Percentiles rank a stretch among this genome's conserved stretches.
Evolutionary conservation across 2,329 filamentous ascomycete species (phyloP).

Genomic region (Monilinia laxa): DNA sequence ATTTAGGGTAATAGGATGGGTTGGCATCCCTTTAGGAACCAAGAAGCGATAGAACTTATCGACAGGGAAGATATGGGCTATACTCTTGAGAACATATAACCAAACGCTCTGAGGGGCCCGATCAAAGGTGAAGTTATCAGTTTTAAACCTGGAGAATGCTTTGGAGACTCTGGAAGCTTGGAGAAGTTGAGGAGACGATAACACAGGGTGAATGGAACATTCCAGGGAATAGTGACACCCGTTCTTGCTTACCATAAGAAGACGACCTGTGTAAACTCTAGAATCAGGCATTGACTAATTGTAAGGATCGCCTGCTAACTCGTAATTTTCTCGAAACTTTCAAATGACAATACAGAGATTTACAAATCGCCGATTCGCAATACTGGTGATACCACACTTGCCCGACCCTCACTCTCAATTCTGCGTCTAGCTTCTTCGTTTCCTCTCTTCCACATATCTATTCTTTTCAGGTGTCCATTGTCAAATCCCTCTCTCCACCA

Average conservation of each 20-base stretch:
- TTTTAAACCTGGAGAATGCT: not conserved
- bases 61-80: not conserved
- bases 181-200: not conserved
- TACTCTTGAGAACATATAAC: not conserved
- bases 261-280: not conserved
- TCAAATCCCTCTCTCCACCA: constrained; percentile 53
- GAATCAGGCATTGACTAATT: not conserved
- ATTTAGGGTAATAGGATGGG: not conserved
- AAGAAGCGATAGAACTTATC: not conserved
- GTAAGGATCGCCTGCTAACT: not conserved
- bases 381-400: constrained; percentile 3
- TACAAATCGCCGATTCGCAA: constrained; percentile 2
- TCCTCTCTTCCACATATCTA: constrained; percentile 56
- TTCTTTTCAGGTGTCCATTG: constrained; percentile 55
- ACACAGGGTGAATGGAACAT: not conserved
- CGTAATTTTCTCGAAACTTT: not conserved
- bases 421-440: constrained; percentile 45
- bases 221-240: not conserved
- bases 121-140: not conserved
- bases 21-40: not conserved
- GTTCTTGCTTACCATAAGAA: not conserved
- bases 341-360: not conserved
- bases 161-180: no score
- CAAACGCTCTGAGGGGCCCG: not conserved
- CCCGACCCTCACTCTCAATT: constrained; percentile 22